Base-by-base conservation (phyloP, 2,329 filamentous ascomycete species). In the Ambrosiella xylebori region DNA sequence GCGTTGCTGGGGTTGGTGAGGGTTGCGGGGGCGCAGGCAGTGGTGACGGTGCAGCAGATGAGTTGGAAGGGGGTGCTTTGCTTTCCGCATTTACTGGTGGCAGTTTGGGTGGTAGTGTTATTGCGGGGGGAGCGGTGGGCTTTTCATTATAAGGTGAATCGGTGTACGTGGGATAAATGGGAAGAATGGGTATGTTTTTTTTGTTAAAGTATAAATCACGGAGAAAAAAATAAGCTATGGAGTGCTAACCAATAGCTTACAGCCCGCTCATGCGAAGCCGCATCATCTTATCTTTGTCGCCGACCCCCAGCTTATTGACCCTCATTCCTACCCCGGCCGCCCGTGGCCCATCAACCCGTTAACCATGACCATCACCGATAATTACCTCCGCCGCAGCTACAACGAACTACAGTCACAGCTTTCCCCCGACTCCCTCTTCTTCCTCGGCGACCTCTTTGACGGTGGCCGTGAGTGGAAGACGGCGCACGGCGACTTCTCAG, bases 391-490 rank as follows among this genome's bases (percentile, higher is more conserved):
- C 45, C 82, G 90, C 47, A 83, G 86, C 7, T 97, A 94, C 68
- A 78, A 75, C n/a, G 78, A 84, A 57, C 77, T 97, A 59, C 88
- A 95, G 65, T 73, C 77, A 15, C 73, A 80, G 15, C 74, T 97
- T 12, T 79, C 80, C n/a, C 93, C 93, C 0, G 88, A 96, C 67
- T 90, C 86, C 13, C 75, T 95, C 0, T 80, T 96, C 66, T 97
- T 98, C 66, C 74, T 98, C 0, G 93, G 93, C 7, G 93, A 98
- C 67, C 73, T 98, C 0, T 96, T 98, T 65, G 93, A 98, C 66
- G 93, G 93, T 3, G 93, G 93, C 7, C 80, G 93, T 63, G 93
- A 98, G 73, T 98, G 93, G 93, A 85, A 84, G 63, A 91, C 90
- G 11, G 73, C 70, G 1, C 75, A 75, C 27, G 84, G 79, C 49